Evolutionary conservation across 2,329 filamentous ascomycete genomes (phyloP), one percentile per base, ranked within the genome.

Genomic region (Coniochaeta pulveracea): DNA sequence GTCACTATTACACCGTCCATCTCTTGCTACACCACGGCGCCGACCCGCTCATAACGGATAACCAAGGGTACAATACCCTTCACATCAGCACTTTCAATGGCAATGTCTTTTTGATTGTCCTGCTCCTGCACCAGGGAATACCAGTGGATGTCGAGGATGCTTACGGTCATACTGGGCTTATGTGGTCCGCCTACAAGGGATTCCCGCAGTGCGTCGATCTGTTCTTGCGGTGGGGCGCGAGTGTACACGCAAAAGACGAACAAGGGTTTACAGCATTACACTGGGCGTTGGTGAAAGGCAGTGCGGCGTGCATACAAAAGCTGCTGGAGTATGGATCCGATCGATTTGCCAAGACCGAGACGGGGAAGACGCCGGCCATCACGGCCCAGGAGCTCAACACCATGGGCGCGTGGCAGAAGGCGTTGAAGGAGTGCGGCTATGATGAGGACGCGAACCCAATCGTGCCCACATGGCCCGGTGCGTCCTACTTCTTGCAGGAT

Each of bases 181-280:
- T 98, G 91, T 98, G 91, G 91, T 85, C 91, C 12, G 89, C 89
- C 11, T 98, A 98, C 64, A 98, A 98, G 58, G 91, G 93, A 22
- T 95, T 80, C 52, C 85, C 89, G 0, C 78, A 81, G 29, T 93
- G 85, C 47, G 89, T 96, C 30, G 91, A 96, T 51, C 57, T 96
- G 26, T 89, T 94, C 43, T 61, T 98, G 38, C 77, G 86, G 45
- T 98, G 91, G 86, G 93, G 91, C 34, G 91, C 91, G 23, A 91
- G 86, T 51, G 85, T 95, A 7, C 85, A 93, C 56, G 80, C 85
- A 21, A 76, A 72, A 19, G 91, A 98, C 48, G 86, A 95, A 51
- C 82, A 88, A 45, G 89, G 89, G 18, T 91, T 96, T 54, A 94
- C 89, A 0, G 86, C 91, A 4, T 63, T 98, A 44, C 91, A 98